These are phyloP conservation scores for Colletotrichum coccodes DNA, from an alignment of 2,329 filamentous ascomycete species.

Conservation along the genomic window DNA sequence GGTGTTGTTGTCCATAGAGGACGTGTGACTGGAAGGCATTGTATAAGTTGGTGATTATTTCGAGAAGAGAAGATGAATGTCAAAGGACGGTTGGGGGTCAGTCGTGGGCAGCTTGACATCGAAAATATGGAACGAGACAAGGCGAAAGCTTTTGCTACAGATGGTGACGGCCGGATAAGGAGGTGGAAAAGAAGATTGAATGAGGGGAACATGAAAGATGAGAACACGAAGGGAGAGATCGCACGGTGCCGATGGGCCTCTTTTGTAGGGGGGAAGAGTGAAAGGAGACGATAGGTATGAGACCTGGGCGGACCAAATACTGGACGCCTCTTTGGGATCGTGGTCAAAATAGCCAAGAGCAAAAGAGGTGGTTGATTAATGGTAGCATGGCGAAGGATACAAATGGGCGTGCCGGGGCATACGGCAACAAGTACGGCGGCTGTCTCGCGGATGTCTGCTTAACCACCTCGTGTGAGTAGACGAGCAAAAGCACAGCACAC, in stretches of 20 bases:
- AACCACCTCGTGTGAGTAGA: too few species aligned
- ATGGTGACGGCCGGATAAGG: too few species aligned
- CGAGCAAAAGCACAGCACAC: too few species aligned
- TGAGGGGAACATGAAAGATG: not conserved
- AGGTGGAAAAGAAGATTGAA: not conserved
- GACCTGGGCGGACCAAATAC: not conserved
- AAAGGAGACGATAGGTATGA: too few species aligned
- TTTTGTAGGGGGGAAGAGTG: not conserved
- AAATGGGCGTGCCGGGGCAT: not conserved
- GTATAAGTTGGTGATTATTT: not conserved
- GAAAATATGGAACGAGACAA: not conserved
- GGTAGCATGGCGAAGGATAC: too few species aligned
- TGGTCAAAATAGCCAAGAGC: not conserved
- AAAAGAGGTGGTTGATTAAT: not conserved
- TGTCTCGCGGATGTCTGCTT: too few species aligned
- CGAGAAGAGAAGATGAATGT: not conserved
- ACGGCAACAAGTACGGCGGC: not conserved
- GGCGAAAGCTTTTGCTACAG: not conserved
- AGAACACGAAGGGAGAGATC: not conserved
- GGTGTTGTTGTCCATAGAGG: not conserved
- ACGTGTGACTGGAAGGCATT: not conserved
- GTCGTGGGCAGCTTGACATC: too few species aligned
- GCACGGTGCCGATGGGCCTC: not conserved
- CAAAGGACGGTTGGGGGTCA: too few species aligned
- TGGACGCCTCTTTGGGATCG: not conserved